A percentile compares a stretch with the other conserved stretches of the same genome.
These are phyloP conservation scores for Penicillium nucicola DNA, from an alignment of 495 filamentous ascomycete genomes.

Conservation along the genomic window DNA sequence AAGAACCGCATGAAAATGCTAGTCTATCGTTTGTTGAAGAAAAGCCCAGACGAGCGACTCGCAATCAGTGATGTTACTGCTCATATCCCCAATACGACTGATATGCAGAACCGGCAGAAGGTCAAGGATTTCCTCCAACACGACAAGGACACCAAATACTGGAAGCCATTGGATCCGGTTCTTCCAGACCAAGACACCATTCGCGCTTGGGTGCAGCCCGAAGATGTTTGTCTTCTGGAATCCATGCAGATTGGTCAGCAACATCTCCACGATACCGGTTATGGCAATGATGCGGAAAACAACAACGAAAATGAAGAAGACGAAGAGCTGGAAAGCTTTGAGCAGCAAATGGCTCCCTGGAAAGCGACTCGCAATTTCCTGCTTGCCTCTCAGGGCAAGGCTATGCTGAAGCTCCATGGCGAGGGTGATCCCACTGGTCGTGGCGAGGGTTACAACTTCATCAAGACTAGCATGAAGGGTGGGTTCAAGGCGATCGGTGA, in stretches of 20 bases:
- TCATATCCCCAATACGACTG: conserved; percentile 84
- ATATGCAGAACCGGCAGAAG: conserved; percentile 93
- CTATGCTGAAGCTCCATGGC: conserved; percentile 92
- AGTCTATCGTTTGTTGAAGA: conserved; percentile 77
- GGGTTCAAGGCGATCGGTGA: conserved; percentile 90
- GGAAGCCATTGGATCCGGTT: conserved; percentile 74
- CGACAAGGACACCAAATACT: conserved; percentile 76
- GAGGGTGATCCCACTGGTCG: conserved; percentile 94
- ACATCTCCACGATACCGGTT: conserved; percentile 79
- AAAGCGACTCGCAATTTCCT: conserved; percentile 92
- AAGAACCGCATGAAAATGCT: conserved; percentile 97
- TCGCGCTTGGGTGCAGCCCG: conserved; percentile 83
- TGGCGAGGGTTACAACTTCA: conserved; percentile 90
- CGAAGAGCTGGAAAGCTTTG: conserved; percentile 66
- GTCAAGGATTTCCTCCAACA: conserved; percentile 94
- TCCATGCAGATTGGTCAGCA: conserved; percentile 94
- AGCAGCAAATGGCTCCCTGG: conserved; percentile 92
- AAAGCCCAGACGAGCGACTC: conserved; percentile 64
- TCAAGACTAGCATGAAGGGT: conserved; percentile 97
- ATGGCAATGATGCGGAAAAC: conserved; percentile 67
- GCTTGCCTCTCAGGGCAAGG: conserved; percentile 88
- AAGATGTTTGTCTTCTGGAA: conserved; percentile 91
- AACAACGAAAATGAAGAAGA: conserved; percentile 66
- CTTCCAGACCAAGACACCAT: conserved; percentile 72
- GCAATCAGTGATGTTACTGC: conserved; percentile 75